Base-by-base conservation (phyloP, 805 yeast species). In the Ogataea pini region DNA sequence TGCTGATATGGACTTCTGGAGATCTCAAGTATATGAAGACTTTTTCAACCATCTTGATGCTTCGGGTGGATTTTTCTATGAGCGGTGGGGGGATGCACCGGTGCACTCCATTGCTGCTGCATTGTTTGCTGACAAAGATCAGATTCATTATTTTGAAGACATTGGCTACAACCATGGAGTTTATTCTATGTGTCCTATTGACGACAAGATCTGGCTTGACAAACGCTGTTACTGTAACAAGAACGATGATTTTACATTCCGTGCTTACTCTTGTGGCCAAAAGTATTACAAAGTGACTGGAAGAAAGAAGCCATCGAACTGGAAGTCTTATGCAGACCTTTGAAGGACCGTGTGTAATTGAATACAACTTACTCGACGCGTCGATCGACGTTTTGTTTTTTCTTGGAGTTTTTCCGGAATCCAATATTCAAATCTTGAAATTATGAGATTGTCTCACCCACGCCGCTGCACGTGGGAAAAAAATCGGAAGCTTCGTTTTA, bases 51-150 rank as follows among this genome's bases (percentile, higher is more conserved):
- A 70, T 61, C 70, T 87, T 38, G 96, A 87, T 62, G 50, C 65
- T 40, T 64, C 78, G 2, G 95, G 95, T 48, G 96, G 95, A 0
- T 87, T 87, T 64, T 87, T 80, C 64, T 86, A 86, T 62, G 94
- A 89, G 69, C 75, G 96, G 56, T 89, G 96, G 96, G 96, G 96
- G 17, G 96, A 89, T 68, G 96, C 96, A 0, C 96, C 96, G 3
- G 79, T 88, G n/a, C 96, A 88, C 68, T 79, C 95, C 0, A 75
- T 88, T 43, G 95, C 87, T 4, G 86, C 81, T 2, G 69, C 89
- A 1, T 68, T 84, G 40, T 73, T 86, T 59, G 65, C 83, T 43
- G 75, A 80, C 51, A 72, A 73, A 57, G 68, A 71, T 25, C 78
- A 85, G 58, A 63, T 88, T 14, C 88, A 85, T 64, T 85, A 78